Evolutionary conservation across 1,139 yeast genomes (phyloP).

Genomic region (Debaryomycetaceae sp.): DNA sequence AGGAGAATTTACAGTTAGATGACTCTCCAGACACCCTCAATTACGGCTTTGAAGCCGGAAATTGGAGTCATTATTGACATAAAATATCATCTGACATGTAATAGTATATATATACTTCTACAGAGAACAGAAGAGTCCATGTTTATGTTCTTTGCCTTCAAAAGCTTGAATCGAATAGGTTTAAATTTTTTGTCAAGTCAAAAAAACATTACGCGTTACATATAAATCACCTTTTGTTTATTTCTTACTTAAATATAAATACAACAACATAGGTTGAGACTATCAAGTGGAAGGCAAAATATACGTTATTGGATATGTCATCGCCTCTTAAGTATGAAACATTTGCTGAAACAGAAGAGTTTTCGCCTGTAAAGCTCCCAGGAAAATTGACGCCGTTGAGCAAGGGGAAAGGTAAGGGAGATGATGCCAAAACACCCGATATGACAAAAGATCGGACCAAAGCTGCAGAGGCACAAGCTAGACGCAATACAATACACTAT

Average conservation of each 20-base stretch:
- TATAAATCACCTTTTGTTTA: neutral
- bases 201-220: neutral
- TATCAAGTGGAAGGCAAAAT: neutral
- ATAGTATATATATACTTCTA: too few species aligned
- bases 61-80: too few species aligned
- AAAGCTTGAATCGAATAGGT: too few species aligned
- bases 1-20: too few species aligned
- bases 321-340: slow-evolving; percentile 10
- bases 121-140: too few species aligned
- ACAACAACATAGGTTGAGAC: neutral
- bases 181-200: neutral
- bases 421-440: slow-evolving; percentile 7
- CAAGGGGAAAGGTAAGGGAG: neutral
- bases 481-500: slow-evolving; percentile 27
- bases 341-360: slow-evolving; percentile 8
- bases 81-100: too few species aligned
- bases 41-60: too few species aligned
- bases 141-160: too few species aligned
- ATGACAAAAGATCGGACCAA: slow-evolving; percentile 48
- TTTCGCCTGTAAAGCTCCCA: slow-evolving; percentile 13
- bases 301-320: slow-evolving; percentile 6
- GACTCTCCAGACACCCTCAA: too few species aligned
- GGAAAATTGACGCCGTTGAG: slow-evolving; percentile 1
- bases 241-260: neutral
- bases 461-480: slow-evolving; percentile 29